Conservation (phyloP, 176 grass and related monocot species). For the Otatea glauca region DNA sequence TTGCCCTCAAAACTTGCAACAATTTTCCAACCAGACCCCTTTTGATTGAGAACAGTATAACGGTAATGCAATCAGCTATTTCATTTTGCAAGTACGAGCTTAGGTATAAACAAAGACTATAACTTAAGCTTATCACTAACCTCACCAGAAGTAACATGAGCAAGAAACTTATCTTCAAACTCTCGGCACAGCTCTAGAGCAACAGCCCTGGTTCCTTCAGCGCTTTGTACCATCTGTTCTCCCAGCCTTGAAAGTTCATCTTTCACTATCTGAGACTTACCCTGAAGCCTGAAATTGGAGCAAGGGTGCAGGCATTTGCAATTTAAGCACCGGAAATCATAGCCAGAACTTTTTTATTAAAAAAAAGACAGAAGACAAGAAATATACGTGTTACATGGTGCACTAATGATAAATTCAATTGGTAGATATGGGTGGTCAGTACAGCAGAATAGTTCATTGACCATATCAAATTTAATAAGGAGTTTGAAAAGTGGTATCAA, state of each 20-base stretch:
- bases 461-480: slow-evolving; percentile 18
- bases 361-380: slow-evolving; percentile 10
- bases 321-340: slow-evolving; percentile 41
- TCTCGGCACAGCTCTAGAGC: slow-evolving; percentile 91
- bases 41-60: slow-evolving; percentile 41
- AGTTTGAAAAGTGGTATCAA: slow-evolving; percentile 13
- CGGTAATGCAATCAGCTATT: slow-evolving; percentile 28
- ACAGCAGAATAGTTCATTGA: slow-evolving; percentile 15
- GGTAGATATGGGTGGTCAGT: slow-evolving; percentile 15
- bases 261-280: slow-evolving; percentile 88
- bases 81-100: slow-evolving; percentile 17
- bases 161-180: slow-evolving; percentile 90
- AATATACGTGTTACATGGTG: neutral
- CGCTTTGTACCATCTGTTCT: slow-evolving; percentile 84
- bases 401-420: slow-evolving; percentile 16
- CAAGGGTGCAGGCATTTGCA: neutral
- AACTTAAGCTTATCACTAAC: slow-evolving; percentile 56
- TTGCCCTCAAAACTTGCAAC: slow-evolving; percentile 95
- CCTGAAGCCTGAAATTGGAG: slow-evolving; percentile 70
- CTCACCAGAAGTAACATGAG: slow-evolving; percentile 86
- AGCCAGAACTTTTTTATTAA: neutral
- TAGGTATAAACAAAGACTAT: slow-evolving; percentile 35
- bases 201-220: slow-evolving; percentile 83
- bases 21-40: slow-evolving; percentile 94
- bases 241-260: slow-evolving; percentile 90